Evolutionary conservation across 306 rosid genomes (phyloP).

Genomic region (Mimosa bimucronata): DNA sequence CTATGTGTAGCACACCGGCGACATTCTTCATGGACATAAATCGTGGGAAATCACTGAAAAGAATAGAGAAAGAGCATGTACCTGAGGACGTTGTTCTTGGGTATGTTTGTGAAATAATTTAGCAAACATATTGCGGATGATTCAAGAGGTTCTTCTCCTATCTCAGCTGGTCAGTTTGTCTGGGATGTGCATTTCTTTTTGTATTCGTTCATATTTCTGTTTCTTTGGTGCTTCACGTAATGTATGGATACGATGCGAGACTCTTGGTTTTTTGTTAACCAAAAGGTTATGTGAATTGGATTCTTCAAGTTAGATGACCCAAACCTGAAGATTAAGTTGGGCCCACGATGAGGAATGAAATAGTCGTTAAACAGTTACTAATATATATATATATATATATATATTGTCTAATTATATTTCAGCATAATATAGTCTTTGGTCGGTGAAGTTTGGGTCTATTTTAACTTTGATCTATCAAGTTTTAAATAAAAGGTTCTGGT

Average conservation of each 20-base stretch:
- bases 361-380: background rate
- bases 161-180: constrained; percentile 19
- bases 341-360: background rate
- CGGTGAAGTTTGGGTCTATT: no score
- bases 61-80: constrained; percentile 38
- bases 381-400: no score
- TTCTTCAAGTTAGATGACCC: background rate
- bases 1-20: background rate
- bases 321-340: background rate
- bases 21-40: constrained; percentile 6
- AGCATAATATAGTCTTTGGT: no score
- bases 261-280: no score
- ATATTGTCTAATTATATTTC: no score
- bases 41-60: constrained; percentile 1
- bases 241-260: constrained; percentile 34
- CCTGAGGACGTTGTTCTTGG: constrained; percentile 47
- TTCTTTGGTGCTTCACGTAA: constrained; percentile 40
- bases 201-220: constrained; percentile 37
- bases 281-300: no score
- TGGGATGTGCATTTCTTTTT: background rate
- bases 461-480: no score
- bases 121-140: constrained; percentile 64
- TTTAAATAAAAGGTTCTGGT: no score
- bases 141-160: constrained; percentile 35
- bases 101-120: constrained; percentile 54